A percentile compares a stretch with the other conserved stretches of the same genome.
Conservation (phyloP, 1,284 basidiomycete genomes). For the Clitocybe nebularis region DNA sequence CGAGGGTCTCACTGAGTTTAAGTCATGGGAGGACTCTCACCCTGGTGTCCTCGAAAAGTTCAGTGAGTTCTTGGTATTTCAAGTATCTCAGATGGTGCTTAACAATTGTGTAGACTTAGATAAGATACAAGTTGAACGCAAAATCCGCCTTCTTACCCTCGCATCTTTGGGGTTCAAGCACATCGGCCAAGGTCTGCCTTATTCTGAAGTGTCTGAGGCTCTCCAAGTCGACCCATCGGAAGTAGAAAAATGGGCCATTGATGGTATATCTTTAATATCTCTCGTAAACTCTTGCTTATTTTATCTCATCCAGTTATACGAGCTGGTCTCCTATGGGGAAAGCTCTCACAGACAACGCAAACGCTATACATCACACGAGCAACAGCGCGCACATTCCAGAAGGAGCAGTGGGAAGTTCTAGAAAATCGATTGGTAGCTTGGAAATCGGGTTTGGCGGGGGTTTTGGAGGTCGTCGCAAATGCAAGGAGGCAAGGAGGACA, state of each 20-base stretch:
- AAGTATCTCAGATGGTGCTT: not conserved
- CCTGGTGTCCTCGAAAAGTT: slow-evolving; percentile 51
- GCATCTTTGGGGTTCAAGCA: slow-evolving; percentile 76
- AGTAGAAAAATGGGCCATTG: slow-evolving; percentile 91
- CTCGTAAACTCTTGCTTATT: slow-evolving; percentile 4
- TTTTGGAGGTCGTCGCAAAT: slow-evolving; percentile 64
- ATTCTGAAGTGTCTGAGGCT: slow-evolving; percentile 67
- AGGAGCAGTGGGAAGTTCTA: slow-evolving; percentile 78
- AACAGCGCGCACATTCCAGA: slow-evolving; percentile 75
- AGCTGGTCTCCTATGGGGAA: slow-evolving; percentile 76
- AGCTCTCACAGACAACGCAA: slow-evolving; percentile 81
- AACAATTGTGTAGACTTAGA: slow-evolving; percentile 42
- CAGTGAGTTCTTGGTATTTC: slow-evolving; percentile 40
- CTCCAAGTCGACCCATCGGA: slow-evolving; percentile 65
- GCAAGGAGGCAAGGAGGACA: slow-evolving; percentile 49
- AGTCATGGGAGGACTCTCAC: slow-evolving; percentile 59
- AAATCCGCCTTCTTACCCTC: slow-evolving; percentile 80
- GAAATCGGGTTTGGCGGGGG: slow-evolving; percentile 68
- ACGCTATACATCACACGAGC: slow-evolving; percentile 76
- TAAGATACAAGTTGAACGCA: slow-evolving; percentile 61
- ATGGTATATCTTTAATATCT: slow-evolving; percentile 53
- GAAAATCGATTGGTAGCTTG: slow-evolving; percentile 78
- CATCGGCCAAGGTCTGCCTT: slow-evolving; percentile 73
- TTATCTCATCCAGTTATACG: slow-evolving; percentile 65
- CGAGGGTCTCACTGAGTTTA: slow-evolving; percentile 62